Evolutionary conservation across 371 early-diverging fungal genomes (phyloP), one percentile per base, ranked within the genome.

Genomic region (Mortierella sp.): DNA sequence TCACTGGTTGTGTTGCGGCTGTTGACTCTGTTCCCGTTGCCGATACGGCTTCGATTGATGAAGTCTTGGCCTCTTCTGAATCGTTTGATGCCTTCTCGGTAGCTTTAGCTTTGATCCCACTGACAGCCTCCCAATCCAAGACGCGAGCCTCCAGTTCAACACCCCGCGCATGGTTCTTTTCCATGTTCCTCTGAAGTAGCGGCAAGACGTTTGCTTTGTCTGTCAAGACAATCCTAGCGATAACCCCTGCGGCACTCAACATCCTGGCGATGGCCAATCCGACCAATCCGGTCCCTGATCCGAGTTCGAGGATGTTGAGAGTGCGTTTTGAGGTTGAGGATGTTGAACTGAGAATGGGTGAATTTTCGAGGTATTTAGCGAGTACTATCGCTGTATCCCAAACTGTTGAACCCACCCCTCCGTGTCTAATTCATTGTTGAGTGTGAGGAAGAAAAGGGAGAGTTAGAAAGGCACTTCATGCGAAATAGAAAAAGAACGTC

Each of bases 231-330:
- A 91, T 86, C 24, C 46, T 75, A 44, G 69, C 78, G 31, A 6
- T 53, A 24, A 76, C 24, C 51, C 69, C 67, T 31, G 69, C 77
- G 19, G 73, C 21, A 46, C 72, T 71, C 54, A 82, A 11, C 55
- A 86, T 48, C 67, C 81, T 76, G 13, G 91, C 90, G 2, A 89
- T 72, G 1, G 88, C 80, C 9, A 92, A 72, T 5, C 91, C 91
- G 11, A 92, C 89, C 11, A 91, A 67, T 3, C 93, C 93, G 0
- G 91, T 90, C 6, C 93, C 93, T 19, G 91, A 78, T 40, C 92
- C 93, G 5, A 91, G 88, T 72, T 91, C 92, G 37, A 91, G 73
- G 1, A 90, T 78, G 0, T 87, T 76, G 43, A 84, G 24, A 2
- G 76, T 46, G 3, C 72, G 53, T 14, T 55, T 16, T 51, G 54